phyloP scores from a whole-genome alignment of 2,329 filamentous ascomycete species.

The Lithohypha guttulata region DNA sequence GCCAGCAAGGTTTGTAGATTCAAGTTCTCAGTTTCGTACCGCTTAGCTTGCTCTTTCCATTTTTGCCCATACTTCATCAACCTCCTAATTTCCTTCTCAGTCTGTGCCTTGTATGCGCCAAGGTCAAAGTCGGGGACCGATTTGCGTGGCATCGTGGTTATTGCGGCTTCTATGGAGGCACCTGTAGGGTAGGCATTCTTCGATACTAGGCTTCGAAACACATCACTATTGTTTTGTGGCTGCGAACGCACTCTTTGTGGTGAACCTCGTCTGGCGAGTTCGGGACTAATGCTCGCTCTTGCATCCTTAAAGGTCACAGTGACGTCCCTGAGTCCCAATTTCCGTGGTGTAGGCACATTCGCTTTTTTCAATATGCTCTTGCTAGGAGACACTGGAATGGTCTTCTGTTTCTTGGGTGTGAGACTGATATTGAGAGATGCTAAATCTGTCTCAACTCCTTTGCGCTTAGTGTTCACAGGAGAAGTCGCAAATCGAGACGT shows the following conservation, averaged over 20 bases:
- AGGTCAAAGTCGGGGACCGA: constrained; percentile 44
- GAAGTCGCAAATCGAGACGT: constrained; percentile 1
- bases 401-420: constrained; percentile 19
- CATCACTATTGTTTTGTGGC: constrained; percentile 34
- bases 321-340: constrained; percentile 48
- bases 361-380: constrained; percentile 57
- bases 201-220: constrained; percentile 39
- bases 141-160: neutral
- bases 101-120: constrained; percentile 47
- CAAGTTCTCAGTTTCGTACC: constrained; percentile 17
- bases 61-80: constrained; percentile 41
- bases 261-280: constrained; percentile 5
- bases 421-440: constrained; percentile 17
- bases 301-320: constrained; percentile 34
- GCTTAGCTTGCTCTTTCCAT: constrained; percentile 18
- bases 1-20: constrained; percentile 14
- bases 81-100: constrained; percentile 49
- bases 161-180: neutral
- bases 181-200: constrained; percentile 30
- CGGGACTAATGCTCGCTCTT: constrained; percentile 16
- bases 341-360: constrained; percentile 44
- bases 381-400: constrained; percentile 35
- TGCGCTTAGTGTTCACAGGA: constrained; percentile 8
- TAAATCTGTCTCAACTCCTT: constrained; percentile 12
- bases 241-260: neutral